These are phyloP conservation scores for Handroanthus guayacan DNA, from an alignment of 257 asterid genomes.

Conservation along the genomic window DNA sequence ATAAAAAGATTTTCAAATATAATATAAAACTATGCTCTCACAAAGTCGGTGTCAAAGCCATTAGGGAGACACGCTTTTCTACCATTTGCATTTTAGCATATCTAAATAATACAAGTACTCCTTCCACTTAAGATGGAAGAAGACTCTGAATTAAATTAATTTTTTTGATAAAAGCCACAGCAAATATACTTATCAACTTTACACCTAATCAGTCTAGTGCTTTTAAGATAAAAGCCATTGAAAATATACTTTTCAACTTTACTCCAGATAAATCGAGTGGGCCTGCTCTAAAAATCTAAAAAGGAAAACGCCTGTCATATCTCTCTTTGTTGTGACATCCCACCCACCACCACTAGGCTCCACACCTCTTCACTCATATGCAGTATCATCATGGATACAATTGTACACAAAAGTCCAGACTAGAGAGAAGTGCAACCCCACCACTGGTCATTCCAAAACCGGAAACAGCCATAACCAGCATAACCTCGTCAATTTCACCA, in stretches of 20 bases:
- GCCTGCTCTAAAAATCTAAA: not conserved
- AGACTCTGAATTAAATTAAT: not conserved
- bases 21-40: not conserved
- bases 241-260: conserved; percentile 9
- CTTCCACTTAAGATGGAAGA: conserved; percentile 9
- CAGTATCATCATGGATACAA: not conserved
- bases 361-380: not conserved
- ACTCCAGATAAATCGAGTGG: not conserved
- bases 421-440: not conserved
- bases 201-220: not conserved
- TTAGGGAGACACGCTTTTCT: not conserved
- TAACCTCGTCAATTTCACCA: not conserved
- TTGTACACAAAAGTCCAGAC: not conserved
- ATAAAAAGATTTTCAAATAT: not conserved
- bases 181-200: conserved; percentile 10
- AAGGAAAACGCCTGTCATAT: not conserved
- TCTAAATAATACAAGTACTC: not conserved
- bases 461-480: conserved; percentile 2
- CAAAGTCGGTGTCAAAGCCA: not conserved
- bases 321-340: not conserved
- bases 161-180: not conserved
- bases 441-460: not conserved
- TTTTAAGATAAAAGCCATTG: not conserved
- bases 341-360: conserved; percentile 9
- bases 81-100: not conserved